These are phyloP conservation scores for Melaleuca quinquenervia DNA, from an alignment of 345 rosid genomes.

Conservation along the genomic window DNA sequence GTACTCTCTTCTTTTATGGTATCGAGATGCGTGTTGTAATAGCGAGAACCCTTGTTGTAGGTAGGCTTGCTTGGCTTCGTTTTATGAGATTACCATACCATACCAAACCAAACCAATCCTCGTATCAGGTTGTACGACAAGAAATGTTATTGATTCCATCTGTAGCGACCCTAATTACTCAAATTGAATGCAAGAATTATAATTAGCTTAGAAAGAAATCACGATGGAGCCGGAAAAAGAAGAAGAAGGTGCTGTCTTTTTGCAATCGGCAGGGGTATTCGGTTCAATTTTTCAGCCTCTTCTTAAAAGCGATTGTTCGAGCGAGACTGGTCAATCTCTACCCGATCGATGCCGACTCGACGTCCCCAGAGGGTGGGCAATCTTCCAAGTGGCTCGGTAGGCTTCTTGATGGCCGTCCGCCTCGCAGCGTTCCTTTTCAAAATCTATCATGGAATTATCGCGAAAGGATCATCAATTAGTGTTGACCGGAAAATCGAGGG, in stretches of 20 bases:
- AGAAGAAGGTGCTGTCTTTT: too few species aligned
- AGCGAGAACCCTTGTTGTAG: background rate
- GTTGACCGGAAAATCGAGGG: background rate
- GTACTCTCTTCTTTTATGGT: background rate
- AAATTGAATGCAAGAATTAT: too few species aligned
- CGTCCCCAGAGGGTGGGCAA: background rate
- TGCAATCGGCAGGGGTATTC: background rate
- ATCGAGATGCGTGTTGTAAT: background rate
- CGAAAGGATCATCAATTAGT: background rate
- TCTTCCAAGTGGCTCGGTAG: background rate
- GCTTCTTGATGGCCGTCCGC: background rate
- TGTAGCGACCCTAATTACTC: too few species aligned
- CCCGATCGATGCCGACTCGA: background rate
- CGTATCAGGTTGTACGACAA: fast-evolving
- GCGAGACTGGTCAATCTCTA: background rate
- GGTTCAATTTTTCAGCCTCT: background rate
- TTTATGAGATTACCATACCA: background rate
- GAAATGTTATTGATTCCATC: too few species aligned
- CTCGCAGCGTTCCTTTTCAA: background rate
- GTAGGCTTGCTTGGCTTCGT: background rate
- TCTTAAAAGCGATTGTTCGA: background rate
- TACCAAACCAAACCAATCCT: background rate
- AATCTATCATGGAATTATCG: background rate
- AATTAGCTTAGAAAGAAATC: background rate
- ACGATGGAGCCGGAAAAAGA: background rate